Evolutionary conservation across 1,284 basidiomycete species (phyloP).

Genomic region (Uromyces viciae-fabae): DNA sequence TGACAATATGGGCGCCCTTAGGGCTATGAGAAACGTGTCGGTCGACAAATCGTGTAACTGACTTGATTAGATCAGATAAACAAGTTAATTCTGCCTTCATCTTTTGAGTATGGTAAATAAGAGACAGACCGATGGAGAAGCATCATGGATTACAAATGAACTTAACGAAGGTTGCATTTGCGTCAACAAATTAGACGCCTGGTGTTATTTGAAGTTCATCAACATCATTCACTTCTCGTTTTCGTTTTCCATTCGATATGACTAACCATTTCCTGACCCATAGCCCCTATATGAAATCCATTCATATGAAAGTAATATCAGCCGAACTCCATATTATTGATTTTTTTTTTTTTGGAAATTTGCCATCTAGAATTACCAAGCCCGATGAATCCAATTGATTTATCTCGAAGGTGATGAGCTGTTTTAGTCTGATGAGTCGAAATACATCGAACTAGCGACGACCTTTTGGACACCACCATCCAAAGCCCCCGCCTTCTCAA

Average conservation of each 20-base stretch:
- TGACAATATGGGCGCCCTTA: neutral
- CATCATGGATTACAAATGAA: constrained; percentile 37
- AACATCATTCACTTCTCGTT: neutral
- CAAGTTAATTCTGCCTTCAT: neutral
- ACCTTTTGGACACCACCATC: no score
- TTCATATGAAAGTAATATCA: neutral
- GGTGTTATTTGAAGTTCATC: neutral
- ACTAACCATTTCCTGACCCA: constrained; percentile 42
- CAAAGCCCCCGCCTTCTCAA: no score
- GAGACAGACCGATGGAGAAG: constrained; percentile 19
- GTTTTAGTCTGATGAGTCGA: no score
- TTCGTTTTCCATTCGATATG: no score
- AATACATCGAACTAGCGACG: no score
- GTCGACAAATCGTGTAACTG: constrained; percentile 22
- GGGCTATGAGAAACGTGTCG: neutral
- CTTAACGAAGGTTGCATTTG: constrained; percentile 1
- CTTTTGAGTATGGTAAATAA: neutral
- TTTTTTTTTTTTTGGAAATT: neutral
- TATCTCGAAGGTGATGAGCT: constrained; percentile 9
- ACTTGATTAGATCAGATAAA: neutral
- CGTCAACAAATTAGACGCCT: constrained; percentile 39
- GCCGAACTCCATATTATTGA: neutral
- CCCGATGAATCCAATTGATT: constrained; percentile 39
- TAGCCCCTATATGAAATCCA: neutral
- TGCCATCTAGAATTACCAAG: constrained; percentile 7